phyloP scores from a whole-genome alignment of 1,139 yeast species.

The Pichia sp. region DNA sequence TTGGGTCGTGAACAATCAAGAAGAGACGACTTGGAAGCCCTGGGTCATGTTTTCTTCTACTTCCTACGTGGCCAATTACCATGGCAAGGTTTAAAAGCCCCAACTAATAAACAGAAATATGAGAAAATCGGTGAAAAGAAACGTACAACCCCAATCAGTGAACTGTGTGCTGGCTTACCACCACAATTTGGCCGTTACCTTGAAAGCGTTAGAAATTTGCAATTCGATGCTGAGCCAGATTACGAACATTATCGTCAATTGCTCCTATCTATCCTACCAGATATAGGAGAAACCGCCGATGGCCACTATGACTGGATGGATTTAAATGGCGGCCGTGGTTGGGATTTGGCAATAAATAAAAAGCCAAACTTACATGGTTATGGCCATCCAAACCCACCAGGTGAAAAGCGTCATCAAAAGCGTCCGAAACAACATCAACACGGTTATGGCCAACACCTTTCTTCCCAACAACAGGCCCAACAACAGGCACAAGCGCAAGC shows the following conservation, averaged over 20 bases:
- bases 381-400: conserved; percentile 67
- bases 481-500: conserved; percentile 11
- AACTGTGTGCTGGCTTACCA: conserved; percentile 64
- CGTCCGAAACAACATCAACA: conserved; percentile 24
- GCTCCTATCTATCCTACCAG: conserved; percentile 59
- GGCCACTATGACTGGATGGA: conserved; percentile 85
- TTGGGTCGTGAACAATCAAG: conserved; percentile 94
- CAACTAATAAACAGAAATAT: conserved; percentile 91
- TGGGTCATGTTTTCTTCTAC: conserved; percentile 94
- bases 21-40: conserved; percentile 91
- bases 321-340: conserved; percentile 72
- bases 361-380: conserved; percentile 80
- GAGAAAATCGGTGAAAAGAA: conserved; percentile 90
- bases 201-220: conserved; percentile 63
- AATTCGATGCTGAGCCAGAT: conserved; percentile 76
- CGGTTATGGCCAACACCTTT: conserved; percentile 1
- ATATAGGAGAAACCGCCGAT: conserved; percentile 49
- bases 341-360: conserved; percentile 76
- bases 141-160: conserved; percentile 64
- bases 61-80: conserved; percentile 92
- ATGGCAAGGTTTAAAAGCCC: conserved; percentile 99
- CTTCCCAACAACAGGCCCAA: conserved; percentile 19
- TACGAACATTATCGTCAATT: conserved; percentile 67
- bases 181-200: conserved; percentile 75
- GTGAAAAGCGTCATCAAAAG: conserved; percentile 49